These are phyloP conservation scores for Coemansia sp. DNA, from an alignment of 371 early-diverging fungal genomes.

Conservation along the genomic window DNA sequence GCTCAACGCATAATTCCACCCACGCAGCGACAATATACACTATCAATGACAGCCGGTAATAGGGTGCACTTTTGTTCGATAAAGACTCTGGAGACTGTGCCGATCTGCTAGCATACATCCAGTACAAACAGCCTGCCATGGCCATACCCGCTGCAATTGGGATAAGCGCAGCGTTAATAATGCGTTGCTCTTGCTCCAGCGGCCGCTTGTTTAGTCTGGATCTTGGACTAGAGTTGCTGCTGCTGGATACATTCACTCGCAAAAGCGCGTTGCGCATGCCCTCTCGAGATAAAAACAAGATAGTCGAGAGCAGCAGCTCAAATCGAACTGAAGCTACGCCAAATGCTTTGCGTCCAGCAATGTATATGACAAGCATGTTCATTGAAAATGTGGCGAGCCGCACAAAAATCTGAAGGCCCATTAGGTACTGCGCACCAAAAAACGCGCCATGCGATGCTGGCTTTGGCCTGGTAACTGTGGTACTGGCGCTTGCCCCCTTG, in stretches of 20 bases:
- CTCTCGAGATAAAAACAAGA: slow-evolving; percentile 90
- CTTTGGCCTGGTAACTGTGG: neutral
- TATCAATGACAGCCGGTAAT: slow-evolving; percentile 52
- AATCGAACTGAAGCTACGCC: slow-evolving; percentile 84
- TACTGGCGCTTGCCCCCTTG: neutral
- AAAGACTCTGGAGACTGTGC: neutral
- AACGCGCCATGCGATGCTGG: slow-evolving; percentile 24
- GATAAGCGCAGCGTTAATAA: slow-evolving; percentile 76
- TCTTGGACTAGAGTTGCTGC: neutral
- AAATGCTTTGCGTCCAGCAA: slow-evolving; percentile 56
- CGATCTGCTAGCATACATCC: slow-evolving; percentile 33
- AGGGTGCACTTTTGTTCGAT: slow-evolving; percentile 51
- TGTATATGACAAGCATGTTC: slow-evolving; percentile 40
- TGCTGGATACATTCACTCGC: slow-evolving; percentile 51
- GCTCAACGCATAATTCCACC: slow-evolving; percentile 78
- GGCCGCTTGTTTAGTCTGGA: neutral
- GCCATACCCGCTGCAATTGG: slow-evolving; percentile 69
- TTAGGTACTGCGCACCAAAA: slow-evolving; percentile 54
- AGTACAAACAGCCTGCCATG: slow-evolving; percentile 56
- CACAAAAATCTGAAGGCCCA: slow-evolving; percentile 57
- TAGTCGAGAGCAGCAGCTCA: slow-evolving; percentile 80
- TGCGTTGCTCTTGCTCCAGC: slow-evolving; percentile 55
- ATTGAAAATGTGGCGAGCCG: slow-evolving; percentile 55
- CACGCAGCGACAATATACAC: slow-evolving; percentile 73
- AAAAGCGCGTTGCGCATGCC: slow-evolving; percentile 81